These are phyloP conservation scores for Oryza nivara DNA, from an alignment of 176 grass and related monocot genomes.

Conservation along the genomic window DNA sequence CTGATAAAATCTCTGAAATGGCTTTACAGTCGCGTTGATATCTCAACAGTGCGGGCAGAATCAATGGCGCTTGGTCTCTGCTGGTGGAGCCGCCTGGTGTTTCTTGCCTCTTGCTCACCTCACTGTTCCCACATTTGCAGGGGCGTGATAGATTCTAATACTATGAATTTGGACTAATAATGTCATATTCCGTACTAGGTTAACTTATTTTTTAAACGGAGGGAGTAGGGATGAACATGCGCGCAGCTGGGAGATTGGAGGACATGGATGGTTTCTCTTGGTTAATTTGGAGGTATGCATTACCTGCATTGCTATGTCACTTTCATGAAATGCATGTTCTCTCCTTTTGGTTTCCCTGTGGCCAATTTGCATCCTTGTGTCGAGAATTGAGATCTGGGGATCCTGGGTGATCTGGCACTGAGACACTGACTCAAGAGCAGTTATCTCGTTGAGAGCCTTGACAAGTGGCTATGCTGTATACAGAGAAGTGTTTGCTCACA, in stretches of 20 bases:
- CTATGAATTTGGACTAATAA: too few relatives aligned
- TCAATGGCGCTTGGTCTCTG: neutral
- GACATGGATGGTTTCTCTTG: too few relatives aligned
- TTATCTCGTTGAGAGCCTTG: constrained; percentile 25
- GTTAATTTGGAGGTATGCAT: neutral
- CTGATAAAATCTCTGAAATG: constrained; percentile 19
- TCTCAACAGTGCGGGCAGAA: constrained; percentile 14
- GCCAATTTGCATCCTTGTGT: constrained; percentile 11
- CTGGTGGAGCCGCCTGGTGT: neutral
- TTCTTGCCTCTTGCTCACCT: neutral
- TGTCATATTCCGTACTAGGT: too few relatives aligned
- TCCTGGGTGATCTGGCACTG: constrained; percentile 29
- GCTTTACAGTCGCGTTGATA: constrained; percentile 33
- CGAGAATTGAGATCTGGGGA: neutral
- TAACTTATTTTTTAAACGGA: too few relatives aligned
- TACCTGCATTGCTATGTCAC: constrained; percentile 27
- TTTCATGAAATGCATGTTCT: constrained; percentile 32
- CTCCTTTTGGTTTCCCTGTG: constrained; percentile 25
- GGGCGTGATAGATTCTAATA: too few relatives aligned
- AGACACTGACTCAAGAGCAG: constrained; percentile 20
- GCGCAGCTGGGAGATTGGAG: neutral
- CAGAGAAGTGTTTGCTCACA: neutral
- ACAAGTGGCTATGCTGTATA: neutral
- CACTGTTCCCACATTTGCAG: too few relatives aligned
- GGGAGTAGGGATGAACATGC: too few relatives aligned